phyloP scores from a whole-genome alignment of 345 rosid genomes.

The Brassica juncea region DNA sequence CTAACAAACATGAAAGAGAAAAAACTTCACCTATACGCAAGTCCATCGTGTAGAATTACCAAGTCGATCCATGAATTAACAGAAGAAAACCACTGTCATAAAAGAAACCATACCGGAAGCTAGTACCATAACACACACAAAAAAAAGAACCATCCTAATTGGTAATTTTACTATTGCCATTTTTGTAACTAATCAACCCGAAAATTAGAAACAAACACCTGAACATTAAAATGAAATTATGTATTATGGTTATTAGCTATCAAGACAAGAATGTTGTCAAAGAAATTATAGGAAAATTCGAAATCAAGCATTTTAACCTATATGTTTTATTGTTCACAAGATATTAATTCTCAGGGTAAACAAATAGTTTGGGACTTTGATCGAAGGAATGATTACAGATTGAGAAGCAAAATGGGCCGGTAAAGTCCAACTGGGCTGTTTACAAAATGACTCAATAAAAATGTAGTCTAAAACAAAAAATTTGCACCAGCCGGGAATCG shows the following conservation, averaged over 20 bases:
- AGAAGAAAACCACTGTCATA: neutral
- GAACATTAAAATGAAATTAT: neutral
- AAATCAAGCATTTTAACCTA: neutral
- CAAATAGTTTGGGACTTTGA: neutral
- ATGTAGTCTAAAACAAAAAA: neutral
- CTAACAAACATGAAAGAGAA: neutral
- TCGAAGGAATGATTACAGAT: neutral
- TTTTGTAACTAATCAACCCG: neutral
- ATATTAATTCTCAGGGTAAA: neutral
- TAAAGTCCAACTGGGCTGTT: neutral
- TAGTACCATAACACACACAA: neutral
- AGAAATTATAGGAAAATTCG: neutral
- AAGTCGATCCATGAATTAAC: neutral
- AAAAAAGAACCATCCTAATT: neutral
- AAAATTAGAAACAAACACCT: neutral
- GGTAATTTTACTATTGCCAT: neutral
- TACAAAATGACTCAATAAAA: neutral
- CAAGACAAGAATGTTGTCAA: neutral
- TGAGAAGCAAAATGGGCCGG: neutral
- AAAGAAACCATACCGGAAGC: neutral
- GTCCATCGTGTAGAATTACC: neutral
- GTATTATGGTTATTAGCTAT: neutral
- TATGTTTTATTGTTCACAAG: neutral
- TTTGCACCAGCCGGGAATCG: slow-evolving; percentile 78
- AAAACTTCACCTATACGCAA: too few species aligned